A percentile compares a stretch with the other conserved stretches of the same genome.
Evolutionary conservation across 768 basidiomycete genomes (phyloP).

Genomic region (Russula sp.): DNA sequence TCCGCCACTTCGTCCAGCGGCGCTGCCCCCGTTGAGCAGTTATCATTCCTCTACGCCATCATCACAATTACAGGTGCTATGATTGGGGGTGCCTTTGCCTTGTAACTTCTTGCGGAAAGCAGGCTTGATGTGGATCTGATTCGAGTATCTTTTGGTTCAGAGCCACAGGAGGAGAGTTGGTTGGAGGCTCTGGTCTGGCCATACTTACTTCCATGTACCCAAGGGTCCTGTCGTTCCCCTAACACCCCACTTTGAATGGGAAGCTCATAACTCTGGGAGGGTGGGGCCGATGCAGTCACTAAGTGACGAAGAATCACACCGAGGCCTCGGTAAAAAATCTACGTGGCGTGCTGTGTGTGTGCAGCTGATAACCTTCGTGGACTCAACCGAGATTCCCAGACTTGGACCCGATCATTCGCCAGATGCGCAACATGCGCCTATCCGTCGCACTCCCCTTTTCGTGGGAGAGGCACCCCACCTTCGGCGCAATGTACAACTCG

Average conservation of each 20-base stretch:
- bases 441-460: too few species aligned
- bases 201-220: not conserved
- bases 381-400: too few species aligned
- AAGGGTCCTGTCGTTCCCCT: not conserved
- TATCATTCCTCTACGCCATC: not conserved
- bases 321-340: not conserved
- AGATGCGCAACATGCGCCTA: too few species aligned
- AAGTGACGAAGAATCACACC: not conserved
- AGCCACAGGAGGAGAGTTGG: not conserved
- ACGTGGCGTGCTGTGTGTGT: not conserved
- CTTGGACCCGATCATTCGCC: too few species aligned
- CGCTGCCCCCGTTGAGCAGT: not conserved
- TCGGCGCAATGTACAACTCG: too few species aligned
- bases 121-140: not conserved
- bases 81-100: constrained; percentile 1
- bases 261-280: not conserved
- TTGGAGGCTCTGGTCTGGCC: not conserved
- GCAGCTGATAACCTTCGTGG: too few species aligned
- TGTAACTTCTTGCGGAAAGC: not conserved
- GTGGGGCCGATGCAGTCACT: not conserved
- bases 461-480: too few species aligned
- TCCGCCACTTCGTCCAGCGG: not conserved
- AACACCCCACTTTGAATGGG: not conserved
- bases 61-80: not conserved
- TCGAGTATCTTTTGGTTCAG: not conserved